These are phyloP conservation scores for Paraleonurus japonicus DNA, from an alignment of 257 asterid species.

Conservation along the genomic window DNA sequence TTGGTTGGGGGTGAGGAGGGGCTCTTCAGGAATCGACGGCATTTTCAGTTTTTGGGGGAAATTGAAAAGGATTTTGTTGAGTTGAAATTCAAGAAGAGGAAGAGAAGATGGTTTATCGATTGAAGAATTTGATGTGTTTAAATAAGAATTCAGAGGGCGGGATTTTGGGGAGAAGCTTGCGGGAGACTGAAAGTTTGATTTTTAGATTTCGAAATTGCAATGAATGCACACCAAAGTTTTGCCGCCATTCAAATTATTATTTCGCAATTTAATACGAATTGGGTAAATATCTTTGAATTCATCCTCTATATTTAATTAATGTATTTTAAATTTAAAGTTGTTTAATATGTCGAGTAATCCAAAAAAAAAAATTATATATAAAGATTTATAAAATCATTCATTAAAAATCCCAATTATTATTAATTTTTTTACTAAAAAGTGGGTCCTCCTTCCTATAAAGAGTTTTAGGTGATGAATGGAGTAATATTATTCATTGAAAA, in stretches of 20 bases:
- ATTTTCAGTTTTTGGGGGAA: constrained; percentile 24
- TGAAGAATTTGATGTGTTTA: constrained; percentile 11
- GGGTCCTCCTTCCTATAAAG: too few species aligned
- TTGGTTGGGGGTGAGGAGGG: constrained; percentile 68
- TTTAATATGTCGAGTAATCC: too few species aligned
- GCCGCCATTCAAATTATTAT: not conserved
- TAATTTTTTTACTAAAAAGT: too few species aligned
- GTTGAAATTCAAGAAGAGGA: not conserved
- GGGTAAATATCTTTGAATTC: not conserved
- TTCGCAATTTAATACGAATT: not conserved
- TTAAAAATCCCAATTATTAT: too few species aligned
- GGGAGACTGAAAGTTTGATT: constrained; percentile 36
- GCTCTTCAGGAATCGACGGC: constrained; percentile 87
- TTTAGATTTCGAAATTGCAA: not conserved
- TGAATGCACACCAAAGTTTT: not conserved
- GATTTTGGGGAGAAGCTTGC: constrained; percentile 48
- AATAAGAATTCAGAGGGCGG: constrained; percentile 31
- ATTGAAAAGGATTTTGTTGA: not conserved
- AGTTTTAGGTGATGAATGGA: too few species aligned
- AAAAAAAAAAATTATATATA: too few species aligned
- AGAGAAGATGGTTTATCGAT: not conserved
- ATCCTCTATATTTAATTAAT: not conserved
- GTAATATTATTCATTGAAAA: too few species aligned
- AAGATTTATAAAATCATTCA: too few species aligned
- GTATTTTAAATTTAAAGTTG: too few species aligned